Evolutionary conservation across 2,329 filamentous ascomycete genomes (phyloP), one percentile per base, ranked within the genome.

Genomic region (Pseudophaeomoniella oleicola): DNA sequence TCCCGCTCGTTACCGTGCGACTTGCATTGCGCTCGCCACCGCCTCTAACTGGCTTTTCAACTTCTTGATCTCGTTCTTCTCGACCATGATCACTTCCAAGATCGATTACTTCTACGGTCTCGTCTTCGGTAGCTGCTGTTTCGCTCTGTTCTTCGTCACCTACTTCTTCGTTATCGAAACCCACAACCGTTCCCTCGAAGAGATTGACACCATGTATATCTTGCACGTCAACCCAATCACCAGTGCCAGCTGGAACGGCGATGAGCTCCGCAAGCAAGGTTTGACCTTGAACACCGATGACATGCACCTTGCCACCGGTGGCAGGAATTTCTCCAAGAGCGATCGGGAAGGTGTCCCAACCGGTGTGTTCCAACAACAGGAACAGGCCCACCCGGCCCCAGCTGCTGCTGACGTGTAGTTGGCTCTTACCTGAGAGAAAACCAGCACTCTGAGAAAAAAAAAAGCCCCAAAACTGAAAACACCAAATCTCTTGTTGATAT

Each of bases 1-100:
- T 42, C 62, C 62, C 5, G 53, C 57, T 39, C 55, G 58, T 36
- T 60, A 61, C 44, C 75, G 81, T 51, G 80, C 81, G 43, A 81
- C 81, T 54, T 75, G 76, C 45, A 82, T 84, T 69, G 82, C 81
- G 10, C 61, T 86, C 16, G 78, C 80, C n/a, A 85, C 22, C 22
- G 74, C 80, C 2, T 74, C 80, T 27, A 88, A 88, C 59, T 88
- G 82, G 82, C 56, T 60, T 19, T 83, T 76, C 75, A 82, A 84
- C 55, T 86, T 86, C 57, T 57, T 79, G 43, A 61, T 81, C 38
- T 71, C 72, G 0, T 86, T 86, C 63, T 84, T 85, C 62, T 84
- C 81, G 0, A 78, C 80, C 0, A 85, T 84, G 53, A 85, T 86
- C 51, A 81, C 76, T 0, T 60, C 64, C 0, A 69, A 43, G 34